Base-by-base conservation (phyloP, 2,329 filamentous ascomycete species). In the Trichoderma hamatum region DNA sequence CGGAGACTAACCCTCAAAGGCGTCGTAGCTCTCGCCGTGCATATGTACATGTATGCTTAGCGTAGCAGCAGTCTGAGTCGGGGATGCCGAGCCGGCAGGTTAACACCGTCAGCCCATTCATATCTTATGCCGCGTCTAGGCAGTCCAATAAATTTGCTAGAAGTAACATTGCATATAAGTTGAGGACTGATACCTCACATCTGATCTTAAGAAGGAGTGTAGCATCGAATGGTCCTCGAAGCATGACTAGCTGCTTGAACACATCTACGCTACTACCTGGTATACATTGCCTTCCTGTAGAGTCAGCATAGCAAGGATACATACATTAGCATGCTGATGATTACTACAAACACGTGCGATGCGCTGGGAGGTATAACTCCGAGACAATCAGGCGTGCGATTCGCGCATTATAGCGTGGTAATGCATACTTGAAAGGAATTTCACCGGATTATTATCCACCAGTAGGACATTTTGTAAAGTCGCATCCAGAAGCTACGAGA, bases 31-130 rank as follows among this genome's bases (percentile, higher is more conserved):
- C 51, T 30, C 34, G 3, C 16, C 51, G n/a, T 43, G 62, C 62
- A 54, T 43, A 16, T 26, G 19, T 26, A 28, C 46, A 28, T 39
- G 21, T 9, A 11, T 60, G n/a, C 28, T 28, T 39, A 55, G 49
- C 51, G 62, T 55, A 34, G 61, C 62, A 34, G 62, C 62, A 21
- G 39, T 34, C 62, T 55, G 62, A 43, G 24, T 65, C 62, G 49
- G 61, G 51, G 49, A 54, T 51, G 49, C 62, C 49, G 62, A 65
- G 46, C 30, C 10, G 51, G 30, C 51, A 39, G 11, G 34, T 55
- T 36, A 16, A 46, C 26, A 11, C 13, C 26, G 16, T 64, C 16
- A 19, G 19, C 3, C 14, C 34, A 21, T 32, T 21, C 49, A 55
- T 43, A 19, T 14, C n/a, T 2, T 34, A n/a, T 21, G 21, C 49